Percentiles rank a stretch among this genome's conserved stretches.
Evolutionary conservation across 371 early-diverging fungal species (phyloP).

Genomic region (Cokeromyces recurvatus): DNA sequence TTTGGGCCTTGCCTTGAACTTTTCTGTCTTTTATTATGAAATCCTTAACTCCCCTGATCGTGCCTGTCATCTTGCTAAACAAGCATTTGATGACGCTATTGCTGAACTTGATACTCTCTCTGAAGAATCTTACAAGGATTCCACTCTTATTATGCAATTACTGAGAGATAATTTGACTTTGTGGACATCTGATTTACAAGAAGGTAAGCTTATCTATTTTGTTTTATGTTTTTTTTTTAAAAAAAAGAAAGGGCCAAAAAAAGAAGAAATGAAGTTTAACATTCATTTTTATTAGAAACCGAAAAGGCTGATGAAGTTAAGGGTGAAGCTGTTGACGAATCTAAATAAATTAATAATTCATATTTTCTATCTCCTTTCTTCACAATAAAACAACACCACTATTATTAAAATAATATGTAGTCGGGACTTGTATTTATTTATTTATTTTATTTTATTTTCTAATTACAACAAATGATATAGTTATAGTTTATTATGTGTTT

Average conservation of each 20-base stretch:
- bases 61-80: slow-evolving; percentile 97
- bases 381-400: no score
- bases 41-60: slow-evolving; percentile 97
- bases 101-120: not conserved
- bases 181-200: slow-evolving; percentile 98
- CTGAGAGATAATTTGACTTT: slow-evolving; percentile 99
- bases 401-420: no score
- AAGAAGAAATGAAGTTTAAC: no score
- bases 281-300: slow-evolving; percentile 52
- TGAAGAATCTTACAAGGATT: slow-evolving; percentile 1
- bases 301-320: slow-evolving; percentile 1
- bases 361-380: no score
- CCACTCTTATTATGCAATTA: slow-evolving; percentile 95
- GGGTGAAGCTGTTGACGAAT: slow-evolving; percentile 1
- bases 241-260: no score
- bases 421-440: no score
- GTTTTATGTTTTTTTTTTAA: slow-evolving; percentile 35
- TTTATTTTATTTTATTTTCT: no score
- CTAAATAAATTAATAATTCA: not conserved
- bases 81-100: slow-evolving; percentile 15
- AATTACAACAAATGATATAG: no score
- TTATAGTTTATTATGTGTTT: no score
- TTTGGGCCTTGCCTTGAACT: slow-evolving; percentile 98
- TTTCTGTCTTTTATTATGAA: slow-evolving; percentile 99
- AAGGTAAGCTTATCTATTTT: slow-evolving; percentile 28